Percentiles rank a stretch among this genome's conserved stretches.
phyloP scores from a whole-genome alignment of 1,284 basidiomycete species.

The Heterobasidion irregulare region DNA sequence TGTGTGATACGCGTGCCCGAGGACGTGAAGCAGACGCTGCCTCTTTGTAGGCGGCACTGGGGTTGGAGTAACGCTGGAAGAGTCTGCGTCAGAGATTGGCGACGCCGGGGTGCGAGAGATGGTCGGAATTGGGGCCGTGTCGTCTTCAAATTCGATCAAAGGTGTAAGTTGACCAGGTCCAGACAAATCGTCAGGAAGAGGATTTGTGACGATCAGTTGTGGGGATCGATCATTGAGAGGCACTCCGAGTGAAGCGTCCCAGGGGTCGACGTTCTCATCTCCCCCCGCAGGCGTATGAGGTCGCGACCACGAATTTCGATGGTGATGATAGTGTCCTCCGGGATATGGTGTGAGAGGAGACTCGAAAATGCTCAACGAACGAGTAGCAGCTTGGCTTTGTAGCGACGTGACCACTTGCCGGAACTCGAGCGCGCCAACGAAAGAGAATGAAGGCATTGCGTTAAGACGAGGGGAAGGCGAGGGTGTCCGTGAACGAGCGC shows the following conservation, averaged over 20 bases:
- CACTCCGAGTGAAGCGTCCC: constrained; percentile 38
- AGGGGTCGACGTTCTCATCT: constrained; percentile 29
- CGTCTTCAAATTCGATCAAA: constrained; percentile 5
- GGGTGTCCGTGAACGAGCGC: constrained; percentile 27
- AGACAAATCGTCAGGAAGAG: constrained; percentile 19
- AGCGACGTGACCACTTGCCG: constrained; percentile 82
- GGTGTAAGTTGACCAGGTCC: constrained; percentile 8
- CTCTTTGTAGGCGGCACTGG: constrained; percentile 30
- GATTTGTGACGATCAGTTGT: constrained; percentile 20
- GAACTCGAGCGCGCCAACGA: constrained; percentile 92
- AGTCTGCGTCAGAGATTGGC: constrained; percentile 28
- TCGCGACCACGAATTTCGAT: constrained; percentile 19
- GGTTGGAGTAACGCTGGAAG: constrained; percentile 27
- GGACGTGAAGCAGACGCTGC: constrained; percentile 30
- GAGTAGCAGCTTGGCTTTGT: constrained; percentile 50
- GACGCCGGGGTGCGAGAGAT: constrained; percentile 53
- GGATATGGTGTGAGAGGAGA: constrained; percentile 63
- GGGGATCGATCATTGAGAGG: constrained; percentile 39
- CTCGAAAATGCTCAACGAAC: constrained; percentile 57
- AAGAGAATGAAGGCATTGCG: constrained; percentile 77
- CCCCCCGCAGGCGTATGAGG: constrained; percentile 15
- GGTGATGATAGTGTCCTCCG: constrained; percentile 61
- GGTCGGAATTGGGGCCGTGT: constrained; percentile 32
- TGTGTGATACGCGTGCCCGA: constrained; percentile 42
- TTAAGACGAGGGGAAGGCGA: constrained; percentile 25